Evolutionary conservation across 805 yeast species (phyloP), one percentile per base, ranked within the genome.

Genomic region (Yamadazyma philogaea): DNA sequence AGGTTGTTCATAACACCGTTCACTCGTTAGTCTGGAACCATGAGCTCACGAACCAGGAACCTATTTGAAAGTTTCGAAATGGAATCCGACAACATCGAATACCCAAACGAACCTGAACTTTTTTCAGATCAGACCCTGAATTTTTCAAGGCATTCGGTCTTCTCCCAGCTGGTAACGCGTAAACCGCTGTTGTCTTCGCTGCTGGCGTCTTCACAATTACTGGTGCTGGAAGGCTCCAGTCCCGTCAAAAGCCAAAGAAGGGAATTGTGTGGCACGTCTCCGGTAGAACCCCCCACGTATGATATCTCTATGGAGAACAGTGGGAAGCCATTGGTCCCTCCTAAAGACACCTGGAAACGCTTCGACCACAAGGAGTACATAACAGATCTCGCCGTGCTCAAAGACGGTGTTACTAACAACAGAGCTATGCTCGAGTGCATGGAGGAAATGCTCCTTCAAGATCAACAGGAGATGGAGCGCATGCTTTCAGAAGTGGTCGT

Each of bases 401-500:
- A 31, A 19, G 36, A 37, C 32, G 51, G 50, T 20, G 36, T 37
- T 15, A 34, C 40, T 7, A 49, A 52, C 35, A 46, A 54, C 39
- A 22, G 39, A 7, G 45, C 46, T 16, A 45, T 62, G 32, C 45
- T 63, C 12, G 64, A 59, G 7, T 61, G 65, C 37, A 39, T 62
- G 39, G 49, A 45, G 27, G 65, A 61, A 26, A 60, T 62, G 63
- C 37, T 54, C 11, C 7, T 27, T 1, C 54, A 55, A 34, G 66
- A 62, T 27, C 53, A 43, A 11, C 46, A 44, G 8, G 37, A 34
- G 18, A 54, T 62, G 10, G 51, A 54, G 27, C 15, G 45, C 7
- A 49, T 47, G 20, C 38, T 63, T 28, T 37, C 38, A 7, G 40
- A 43, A 6, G 45, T 55, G 3, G 42, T 52, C 0, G 37, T 36